Base-by-base conservation (phyloP, 2,329 filamentous ascomycete species). In the Neocucurbitaria cava region DNA sequence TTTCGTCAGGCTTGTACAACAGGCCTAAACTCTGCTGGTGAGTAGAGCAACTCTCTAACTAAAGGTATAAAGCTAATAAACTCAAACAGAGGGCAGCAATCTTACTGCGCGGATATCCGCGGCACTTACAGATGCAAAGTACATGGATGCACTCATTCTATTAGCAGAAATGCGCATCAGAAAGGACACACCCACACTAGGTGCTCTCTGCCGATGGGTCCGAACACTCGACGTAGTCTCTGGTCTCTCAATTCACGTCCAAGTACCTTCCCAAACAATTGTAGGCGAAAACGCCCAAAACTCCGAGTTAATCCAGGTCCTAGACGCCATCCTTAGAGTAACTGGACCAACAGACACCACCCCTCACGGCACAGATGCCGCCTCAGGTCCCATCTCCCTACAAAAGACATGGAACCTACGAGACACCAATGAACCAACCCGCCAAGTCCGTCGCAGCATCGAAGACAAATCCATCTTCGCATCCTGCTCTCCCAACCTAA, bases 121-220 rank as follows among this genome's bases (percentile, higher is more conserved):
- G 18, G 87, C 88, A 2, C 76, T 91, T 0, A 82, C 84, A 20
- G 88, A 90, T 70, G 85, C 82, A 45, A 85, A 86, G 66, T 88
- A 87, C 59, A 80, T 79, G 9, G 87, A 90, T n/a, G 87, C 87
- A 5, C 81, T 81, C 46, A 81, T 90, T 15, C 69, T 89, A 13
- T 81, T 91, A 1, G 83, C 87, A 0, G 88, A 90, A 76, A 90
- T 90, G 88, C 81, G 83, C 26, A 85, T 90, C 17, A 79, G 87
- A n/a, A 77, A 80, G 3, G 82, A 90, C 57, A 81, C 84, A 17
- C 88, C 88, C 0, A 89, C 89, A 61, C 76, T 90, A 0, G 88
- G 88, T 18, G 87, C 88, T 1, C 74, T 90, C 7, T 90, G 87
- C 70, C 84, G 88, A 52, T 91, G 88, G 88, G 88, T 90, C 4